Conservation (phyloP, 73 alveolate genomes). For the Paramecium tetraurelia region DNA sequence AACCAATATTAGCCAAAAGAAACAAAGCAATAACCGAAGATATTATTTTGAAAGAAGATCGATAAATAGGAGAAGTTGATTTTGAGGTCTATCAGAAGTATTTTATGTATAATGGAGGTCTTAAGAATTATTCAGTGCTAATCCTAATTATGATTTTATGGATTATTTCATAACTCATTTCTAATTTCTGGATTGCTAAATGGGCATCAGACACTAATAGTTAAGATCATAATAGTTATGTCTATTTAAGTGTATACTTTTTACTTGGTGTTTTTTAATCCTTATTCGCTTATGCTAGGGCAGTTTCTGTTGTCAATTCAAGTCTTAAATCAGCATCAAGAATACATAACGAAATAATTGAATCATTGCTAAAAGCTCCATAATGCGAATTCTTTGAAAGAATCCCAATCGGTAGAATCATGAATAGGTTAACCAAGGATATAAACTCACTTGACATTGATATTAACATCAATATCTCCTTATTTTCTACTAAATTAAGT, state of each 20-base stretch:
- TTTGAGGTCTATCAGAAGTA: constrained; percentile 51
- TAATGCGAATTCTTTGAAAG: constrained; percentile 91
- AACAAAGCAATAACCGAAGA: neutral
- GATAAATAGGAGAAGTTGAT: constrained; percentile 57
- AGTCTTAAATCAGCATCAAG: neutral
- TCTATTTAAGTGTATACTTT: neutral
- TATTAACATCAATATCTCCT: neutral
- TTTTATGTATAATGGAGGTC: constrained; percentile 44
- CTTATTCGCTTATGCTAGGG: neutral
- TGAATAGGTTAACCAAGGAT: constrained; percentile 89
- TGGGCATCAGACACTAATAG: neutral
- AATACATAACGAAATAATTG: constrained; percentile 67
- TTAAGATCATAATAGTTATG: neutral
- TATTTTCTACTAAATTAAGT: neutral
- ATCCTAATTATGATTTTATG: neutral
- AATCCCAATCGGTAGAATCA: constrained; percentile 93
- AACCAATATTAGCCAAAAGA: neutral
- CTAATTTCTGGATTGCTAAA: neutral
- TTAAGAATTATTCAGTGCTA: neutral
- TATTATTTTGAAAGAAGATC: constrained; percentile 58
- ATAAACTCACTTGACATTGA: constrained; percentile 57
- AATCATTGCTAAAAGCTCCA: constrained; percentile 80
- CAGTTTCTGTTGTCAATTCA: neutral
- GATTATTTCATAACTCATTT: neutral
- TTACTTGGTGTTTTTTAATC: neutral